Evolutionary conservation across 108 stramenopile species (phyloP).

Genomic region (Craspedostauros australis): DNA sequence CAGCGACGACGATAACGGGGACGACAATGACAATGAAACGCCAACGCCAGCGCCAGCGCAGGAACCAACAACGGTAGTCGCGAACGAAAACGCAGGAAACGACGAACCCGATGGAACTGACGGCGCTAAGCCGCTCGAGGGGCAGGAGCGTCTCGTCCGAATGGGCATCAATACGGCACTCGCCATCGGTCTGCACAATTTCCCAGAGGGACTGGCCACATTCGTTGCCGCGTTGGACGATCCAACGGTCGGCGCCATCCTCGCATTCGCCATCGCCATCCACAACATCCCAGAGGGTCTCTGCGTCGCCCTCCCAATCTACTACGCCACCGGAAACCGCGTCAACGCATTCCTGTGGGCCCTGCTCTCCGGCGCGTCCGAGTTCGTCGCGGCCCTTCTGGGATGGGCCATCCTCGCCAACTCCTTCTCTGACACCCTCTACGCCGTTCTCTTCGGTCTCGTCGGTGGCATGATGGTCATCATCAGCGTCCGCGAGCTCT

Average conservation of each 20-base stretch:
- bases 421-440: slow-evolving; percentile 40
- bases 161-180: slow-evolving; percentile 76
- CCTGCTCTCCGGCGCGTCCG: slow-evolving; percentile 57
- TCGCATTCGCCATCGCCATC: slow-evolving; percentile 62
- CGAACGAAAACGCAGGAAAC: too few relatives aligned
- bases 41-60: too few relatives aligned
- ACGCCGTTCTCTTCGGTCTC: slow-evolving; percentile 76
- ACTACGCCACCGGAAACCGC: slow-evolving; percentile 84
- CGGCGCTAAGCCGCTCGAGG: too few relatives aligned
- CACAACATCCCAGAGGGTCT: slow-evolving; percentile 90
- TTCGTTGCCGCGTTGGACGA: slow-evolving; percentile 72
- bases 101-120: too few relatives aligned
- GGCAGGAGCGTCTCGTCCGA: slow-evolving; percentile 32
- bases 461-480: slow-evolving; percentile 90
- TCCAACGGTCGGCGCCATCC: slow-evolving; percentile 60
- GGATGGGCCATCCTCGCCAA: slow-evolving; percentile 68
- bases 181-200: slow-evolving; percentile 83
- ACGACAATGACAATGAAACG: too few relatives aligned
- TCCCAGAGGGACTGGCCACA: slow-evolving; percentile 87
- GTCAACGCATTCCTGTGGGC: slow-evolving; percentile 81
- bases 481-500: slow-evolving; percentile 82
- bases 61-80: too few relatives aligned
- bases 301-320: slow-evolving; percentile 86
- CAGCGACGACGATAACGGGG: too few relatives aligned
- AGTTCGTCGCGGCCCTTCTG: slow-evolving; percentile 69